A percentile compares a stretch with the other conserved stretches of the same genome.
Conservation (phyloP, 2,329 filamentous ascomycete species). For the Fusarium zealandicum region DNA sequence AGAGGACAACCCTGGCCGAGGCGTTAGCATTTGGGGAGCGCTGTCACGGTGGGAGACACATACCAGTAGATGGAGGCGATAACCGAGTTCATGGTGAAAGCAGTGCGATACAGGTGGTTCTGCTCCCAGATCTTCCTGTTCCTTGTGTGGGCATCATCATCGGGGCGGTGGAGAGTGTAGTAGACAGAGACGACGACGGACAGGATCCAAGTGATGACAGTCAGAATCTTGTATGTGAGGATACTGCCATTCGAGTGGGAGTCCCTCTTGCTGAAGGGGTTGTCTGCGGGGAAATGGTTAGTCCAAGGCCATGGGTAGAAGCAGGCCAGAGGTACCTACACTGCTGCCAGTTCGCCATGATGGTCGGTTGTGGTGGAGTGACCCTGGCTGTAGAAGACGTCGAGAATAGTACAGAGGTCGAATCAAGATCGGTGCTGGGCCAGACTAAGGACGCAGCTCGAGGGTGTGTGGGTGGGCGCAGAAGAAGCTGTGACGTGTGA, state of each 20-base stretch:
- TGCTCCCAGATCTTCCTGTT: constrained; percentile 77
- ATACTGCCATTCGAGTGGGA: constrained; percentile 68
- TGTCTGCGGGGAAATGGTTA: constrained; percentile 57
- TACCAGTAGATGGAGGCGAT: constrained; percentile 80
- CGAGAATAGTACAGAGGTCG: neutral
- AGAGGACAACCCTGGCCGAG: constrained; percentile 69
- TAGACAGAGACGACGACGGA: constrained; percentile 76
- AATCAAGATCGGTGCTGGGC: constrained; percentile 1
- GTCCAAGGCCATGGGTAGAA: neutral
- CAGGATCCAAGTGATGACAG: constrained; percentile 76
- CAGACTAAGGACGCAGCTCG: neutral
- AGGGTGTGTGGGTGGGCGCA: constrained; percentile 7
- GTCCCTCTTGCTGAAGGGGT: constrained; percentile 78
- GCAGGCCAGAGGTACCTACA: constrained; percentile 28
- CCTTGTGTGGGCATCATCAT: constrained; percentile 67
- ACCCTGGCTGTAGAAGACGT: constrained; percentile 1
- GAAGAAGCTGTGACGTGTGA: constrained; percentile 11
- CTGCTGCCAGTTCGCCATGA: constrained; percentile 43
- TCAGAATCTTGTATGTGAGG: constrained; percentile 77
- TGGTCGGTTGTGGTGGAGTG: constrained; percentile 6
- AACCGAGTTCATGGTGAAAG: constrained; percentile 75
- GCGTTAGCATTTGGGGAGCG: constrained; percentile 2
- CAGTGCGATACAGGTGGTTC: constrained; percentile 70
- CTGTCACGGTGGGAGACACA: neutral
- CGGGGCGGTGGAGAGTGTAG: constrained; percentile 72